Percentiles rank a stretch among this genome's conserved stretches.
Conservation (phyloP, 805 yeast species). For the Millerozyma miso region DNA sequence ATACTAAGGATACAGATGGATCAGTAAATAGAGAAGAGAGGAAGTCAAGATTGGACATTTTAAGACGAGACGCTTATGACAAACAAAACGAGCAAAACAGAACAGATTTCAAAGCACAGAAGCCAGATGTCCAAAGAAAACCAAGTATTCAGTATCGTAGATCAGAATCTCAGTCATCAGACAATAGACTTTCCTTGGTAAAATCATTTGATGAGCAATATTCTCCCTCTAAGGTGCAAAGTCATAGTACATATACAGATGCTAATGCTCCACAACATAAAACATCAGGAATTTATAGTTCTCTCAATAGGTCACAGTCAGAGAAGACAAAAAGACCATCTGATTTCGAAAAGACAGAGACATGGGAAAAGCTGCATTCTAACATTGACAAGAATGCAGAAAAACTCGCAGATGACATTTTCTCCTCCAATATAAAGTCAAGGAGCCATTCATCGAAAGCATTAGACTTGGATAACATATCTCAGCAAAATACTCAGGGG, state of each 20-base stretch:
- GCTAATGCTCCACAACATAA: not conserved
- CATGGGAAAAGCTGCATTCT: constrained; percentile 30
- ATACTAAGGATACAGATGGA: not conserved
- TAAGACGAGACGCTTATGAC: not conserved
- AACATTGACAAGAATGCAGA: constrained; percentile 29
- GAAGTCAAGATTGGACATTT: not conserved
- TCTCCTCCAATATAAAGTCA: constrained; percentile 12
- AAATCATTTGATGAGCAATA: constrained; percentile 2
- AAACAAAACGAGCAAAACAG: not conserved
- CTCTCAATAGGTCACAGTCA: not conserved
- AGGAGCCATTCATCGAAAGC: not conserved
- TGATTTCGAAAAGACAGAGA: constrained; percentile 29
- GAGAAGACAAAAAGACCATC: constrained; percentile 7
- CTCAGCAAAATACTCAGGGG: not conserved
- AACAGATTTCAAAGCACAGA: not conserved
- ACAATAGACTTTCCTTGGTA: not conserved
- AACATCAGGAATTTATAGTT: too few relatives aligned
- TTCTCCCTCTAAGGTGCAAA: constrained; percentile 8
- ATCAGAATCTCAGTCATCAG: not conserved
- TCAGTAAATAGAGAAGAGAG: not conserved
- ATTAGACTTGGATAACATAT: not conserved
- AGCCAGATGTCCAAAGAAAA: not conserved
- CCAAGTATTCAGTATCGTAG: not conserved
- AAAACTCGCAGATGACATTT: constrained; percentile 39
- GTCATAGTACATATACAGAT: not conserved